phyloP scores from a whole-genome alignment of 768 basidiomycete species.

The Mycena leptocephala region DNA sequence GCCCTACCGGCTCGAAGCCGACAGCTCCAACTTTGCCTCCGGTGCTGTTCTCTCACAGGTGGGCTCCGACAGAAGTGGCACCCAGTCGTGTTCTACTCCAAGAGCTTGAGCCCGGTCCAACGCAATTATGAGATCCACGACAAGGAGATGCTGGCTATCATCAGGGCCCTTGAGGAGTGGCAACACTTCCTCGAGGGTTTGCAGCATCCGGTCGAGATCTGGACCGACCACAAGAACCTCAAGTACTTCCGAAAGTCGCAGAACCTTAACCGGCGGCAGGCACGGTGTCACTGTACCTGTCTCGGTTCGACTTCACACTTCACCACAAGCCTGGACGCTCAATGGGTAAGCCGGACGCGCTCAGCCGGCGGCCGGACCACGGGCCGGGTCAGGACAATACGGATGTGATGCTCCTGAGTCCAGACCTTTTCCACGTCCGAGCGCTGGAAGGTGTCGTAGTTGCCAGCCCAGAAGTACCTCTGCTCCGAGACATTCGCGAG shows the following conservation, averaged over 20 bases:
- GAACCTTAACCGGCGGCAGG: constrained; percentile 1
- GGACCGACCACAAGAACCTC: constrained; percentile 58
- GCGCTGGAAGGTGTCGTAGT: too few relatives aligned
- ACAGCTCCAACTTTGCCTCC: constrained; percentile 44
- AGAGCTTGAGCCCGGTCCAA: too few relatives aligned
- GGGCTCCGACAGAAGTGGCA: too few relatives aligned
- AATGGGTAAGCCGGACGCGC: neutral
- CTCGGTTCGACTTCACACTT: neutral
- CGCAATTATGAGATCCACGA: too few relatives aligned
- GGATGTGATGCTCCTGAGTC: neutral
- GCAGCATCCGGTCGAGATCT: constrained; percentile 43
- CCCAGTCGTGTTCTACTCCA: too few relatives aligned
- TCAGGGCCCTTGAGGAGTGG: constrained; percentile 62
- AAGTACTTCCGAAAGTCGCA: constrained; percentile 57
- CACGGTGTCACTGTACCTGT: neutral
- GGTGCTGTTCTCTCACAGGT: constrained; percentile 56
- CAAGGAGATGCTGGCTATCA: constrained; percentile 61
- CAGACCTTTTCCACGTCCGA: too few relatives aligned
- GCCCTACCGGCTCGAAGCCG: constrained; percentile 28
- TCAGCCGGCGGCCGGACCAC: neutral
- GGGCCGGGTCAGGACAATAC: neutral
- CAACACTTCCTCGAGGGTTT: constrained; percentile 44
- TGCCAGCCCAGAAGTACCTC: too few relatives aligned
- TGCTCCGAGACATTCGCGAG: too few relatives aligned
- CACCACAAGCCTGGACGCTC: too few relatives aligned